Base-by-base conservation (phyloP, 2,329 filamentous ascomycete species). In the Talaromyces sp. region DNA sequence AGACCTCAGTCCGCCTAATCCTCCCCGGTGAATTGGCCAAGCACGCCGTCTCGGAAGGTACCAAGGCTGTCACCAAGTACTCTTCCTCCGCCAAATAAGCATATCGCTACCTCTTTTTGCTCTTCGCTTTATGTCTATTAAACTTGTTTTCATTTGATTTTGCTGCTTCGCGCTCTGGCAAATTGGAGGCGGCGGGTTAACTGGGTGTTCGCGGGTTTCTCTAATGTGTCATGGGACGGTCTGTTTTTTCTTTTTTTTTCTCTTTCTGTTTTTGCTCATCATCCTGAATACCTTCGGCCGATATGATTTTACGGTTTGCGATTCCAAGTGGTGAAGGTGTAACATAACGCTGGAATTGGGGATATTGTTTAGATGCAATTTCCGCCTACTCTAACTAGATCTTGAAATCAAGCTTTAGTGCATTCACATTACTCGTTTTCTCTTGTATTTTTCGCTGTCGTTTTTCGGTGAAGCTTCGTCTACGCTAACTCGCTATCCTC, bases 1-100 rank as follows among this genome's bases (percentile, higher is more conserved):
- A 99, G 87, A 99, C 95, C 73, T 97, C 95, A 54, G 95, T 99
- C 73, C 90, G 95, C 71, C 88, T 99, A 67, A 99, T 99, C 82
- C 90, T 99, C 61, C 95, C 95, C 54, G 95, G 95, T 83, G 95
- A 99, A 84, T 87, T 99, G 73, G 95, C 95, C 80, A 99, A 99
- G 90, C 95, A 99, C 83, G 95, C 95, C 71, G 95, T 99, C 56
- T 99, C 95, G 73, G 95, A 99, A 84, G 95, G 95, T 77, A 99
- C 95, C 80, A 99, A 99, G 91, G 95, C 95, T 64, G 95, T 99
- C 73, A 99, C 95, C 86, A 99, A 99, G 89, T 99, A 98, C 88
- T 98, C 93, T 72, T 97, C 93, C 65, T 97, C 93, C 77, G 95
- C 93, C 82, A 99, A 98, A 92, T 98, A 96, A 87, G 82, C 75